Conservation (phyloP, 2,329 filamentous ascomycete species). For the Hymenoscyphus repandus region DNA sequence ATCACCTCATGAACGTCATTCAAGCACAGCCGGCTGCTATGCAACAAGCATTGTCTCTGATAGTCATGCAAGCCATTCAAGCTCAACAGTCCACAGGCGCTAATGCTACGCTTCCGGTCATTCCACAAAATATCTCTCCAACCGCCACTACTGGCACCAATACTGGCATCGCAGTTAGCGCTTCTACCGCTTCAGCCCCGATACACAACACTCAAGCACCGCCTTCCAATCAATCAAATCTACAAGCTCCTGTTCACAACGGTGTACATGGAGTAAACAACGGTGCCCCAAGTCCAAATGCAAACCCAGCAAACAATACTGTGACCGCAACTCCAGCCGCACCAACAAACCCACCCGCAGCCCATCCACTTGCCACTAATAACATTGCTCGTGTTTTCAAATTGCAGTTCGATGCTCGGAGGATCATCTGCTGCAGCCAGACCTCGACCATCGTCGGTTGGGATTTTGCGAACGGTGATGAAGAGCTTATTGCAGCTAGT, state of each 20-base stretch:
- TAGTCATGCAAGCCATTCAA: slow-evolving; percentile 14
- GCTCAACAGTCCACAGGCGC: slow-evolving; percentile 1
- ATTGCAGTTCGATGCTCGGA: slow-evolving; percentile 87
- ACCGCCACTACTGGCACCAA: neutral
- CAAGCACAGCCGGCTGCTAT: slow-evolving; percentile 8
- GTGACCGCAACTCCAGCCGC: slow-evolving; percentile 27
- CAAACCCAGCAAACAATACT: slow-evolving; percentile 2
- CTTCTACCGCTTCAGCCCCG: neutral
- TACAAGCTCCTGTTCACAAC: neutral
- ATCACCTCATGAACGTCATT: slow-evolving; percentile 17
- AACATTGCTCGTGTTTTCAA: slow-evolving; percentile 70
- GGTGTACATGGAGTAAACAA: no score
- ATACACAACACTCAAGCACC: neutral
- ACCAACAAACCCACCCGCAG: slow-evolving; percentile 28
- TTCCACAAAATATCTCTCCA: neutral
- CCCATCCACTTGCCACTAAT: slow-evolving; percentile 20
- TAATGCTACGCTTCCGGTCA: neutral
- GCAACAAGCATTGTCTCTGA: slow-evolving; percentile 14
- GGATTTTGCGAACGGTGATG: slow-evolving; percentile 91
- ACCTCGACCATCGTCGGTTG: slow-evolving; percentile 89
- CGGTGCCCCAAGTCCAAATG: neutral
- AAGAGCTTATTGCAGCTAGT: slow-evolving; percentile 70
- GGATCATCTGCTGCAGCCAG: slow-evolving; percentile 93
- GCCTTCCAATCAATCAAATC: neutral
- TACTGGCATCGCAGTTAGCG: neutral